Evolutionary conservation across 2,329 filamentous ascomycete species (phyloP), one percentile per base, ranked within the genome.

Genomic region (Beauveria scarabaeidicola): DNA sequence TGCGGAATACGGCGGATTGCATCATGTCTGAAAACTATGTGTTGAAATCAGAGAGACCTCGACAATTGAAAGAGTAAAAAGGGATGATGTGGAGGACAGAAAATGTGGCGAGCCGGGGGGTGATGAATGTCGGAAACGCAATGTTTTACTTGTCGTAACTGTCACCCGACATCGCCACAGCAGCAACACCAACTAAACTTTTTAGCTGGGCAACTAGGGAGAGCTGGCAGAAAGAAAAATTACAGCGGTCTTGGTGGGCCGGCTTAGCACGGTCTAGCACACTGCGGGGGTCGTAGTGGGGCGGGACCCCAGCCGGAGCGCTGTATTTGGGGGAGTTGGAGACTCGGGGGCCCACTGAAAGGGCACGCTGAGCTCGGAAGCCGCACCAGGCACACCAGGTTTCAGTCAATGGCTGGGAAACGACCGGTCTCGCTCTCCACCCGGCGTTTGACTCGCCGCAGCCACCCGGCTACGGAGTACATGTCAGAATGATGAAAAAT

Each of bases 1-100:
- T 59, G 66, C 66, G 69, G 59, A 74, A 66, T 54, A 71, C 62
- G 57, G 69, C 65, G 60, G 72, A 70, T 65, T 71, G 69, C 73
- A 75, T 75, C 59, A 40, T 64, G 47, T 36, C 23, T 21, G 21
- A 3, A 13, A 40, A 13, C 11, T 41, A 47, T 36, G 15, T 38
- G 38, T 21, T 8, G 51, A 43, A 21, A 29, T 56, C 40, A 32
- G 47, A 56, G 56, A 64, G 55, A 60, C 48, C 56, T 61, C 62
- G 44, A 54, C 59, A 63, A 59, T 58, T 59, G 62, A 56, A 64
- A 51, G 57, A 47, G 52, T 38, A 44, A 19, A 41, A 29, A 53
- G 52, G 25, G 38, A 61, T 46, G 48, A 23, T 11, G 52, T 32
- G 38, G 47, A 50, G 29, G 44, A 23, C 21, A 36, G 17, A 19